A percentile compares a stretch with the other conserved stretches of the same genome.
phyloP scores from a whole-genome alignment of 441 rosid species.

The Erysimum cheiri region DNA sequence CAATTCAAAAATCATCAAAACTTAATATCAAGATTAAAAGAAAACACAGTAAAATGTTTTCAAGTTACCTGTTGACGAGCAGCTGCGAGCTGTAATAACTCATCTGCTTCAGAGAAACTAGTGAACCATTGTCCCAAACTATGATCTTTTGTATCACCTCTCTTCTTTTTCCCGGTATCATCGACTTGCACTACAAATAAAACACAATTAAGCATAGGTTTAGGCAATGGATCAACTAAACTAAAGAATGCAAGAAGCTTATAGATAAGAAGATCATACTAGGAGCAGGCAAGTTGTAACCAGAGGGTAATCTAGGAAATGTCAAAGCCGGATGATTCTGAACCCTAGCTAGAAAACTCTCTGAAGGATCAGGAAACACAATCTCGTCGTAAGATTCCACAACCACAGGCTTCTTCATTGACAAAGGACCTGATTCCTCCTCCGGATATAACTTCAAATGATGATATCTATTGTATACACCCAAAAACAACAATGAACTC shows the following conservation, averaged over 20 bases:
- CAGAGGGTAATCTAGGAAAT: constrained; percentile 61
- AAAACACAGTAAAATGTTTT: background rate
- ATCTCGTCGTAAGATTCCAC: constrained; percentile 62
- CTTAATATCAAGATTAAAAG: background rate
- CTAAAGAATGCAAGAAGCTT: constrained; percentile 11
- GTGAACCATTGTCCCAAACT: constrained; percentile 53
- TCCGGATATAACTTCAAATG: constrained; percentile 64
- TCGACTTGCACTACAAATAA: constrained; percentile 47
- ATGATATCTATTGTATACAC: constrained; percentile 48
- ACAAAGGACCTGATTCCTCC: constrained; percentile 57
- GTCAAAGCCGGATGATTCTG: constrained; percentile 62
- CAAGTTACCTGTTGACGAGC: constrained; percentile 58
- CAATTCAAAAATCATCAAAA: constrained; percentile 21
- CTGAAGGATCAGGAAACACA: constrained; percentile 64
- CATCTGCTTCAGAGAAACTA: constrained; percentile 71
- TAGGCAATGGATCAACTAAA: too few relatives aligned
- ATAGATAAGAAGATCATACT: constrained; percentile 40
- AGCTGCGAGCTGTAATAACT: constrained; percentile 62
- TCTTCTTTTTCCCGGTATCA: constrained; percentile 52
- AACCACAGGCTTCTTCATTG: constrained; percentile 64
- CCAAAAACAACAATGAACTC: background rate
- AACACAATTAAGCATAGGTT: background rate
- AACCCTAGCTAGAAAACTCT: constrained; percentile 56
- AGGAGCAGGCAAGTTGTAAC: constrained; percentile 59
- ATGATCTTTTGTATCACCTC: constrained; percentile 64